phyloP scores from a whole-genome alignment of 2,329 filamentous ascomycete species.

The Colletotrichum sp. region DNA sequence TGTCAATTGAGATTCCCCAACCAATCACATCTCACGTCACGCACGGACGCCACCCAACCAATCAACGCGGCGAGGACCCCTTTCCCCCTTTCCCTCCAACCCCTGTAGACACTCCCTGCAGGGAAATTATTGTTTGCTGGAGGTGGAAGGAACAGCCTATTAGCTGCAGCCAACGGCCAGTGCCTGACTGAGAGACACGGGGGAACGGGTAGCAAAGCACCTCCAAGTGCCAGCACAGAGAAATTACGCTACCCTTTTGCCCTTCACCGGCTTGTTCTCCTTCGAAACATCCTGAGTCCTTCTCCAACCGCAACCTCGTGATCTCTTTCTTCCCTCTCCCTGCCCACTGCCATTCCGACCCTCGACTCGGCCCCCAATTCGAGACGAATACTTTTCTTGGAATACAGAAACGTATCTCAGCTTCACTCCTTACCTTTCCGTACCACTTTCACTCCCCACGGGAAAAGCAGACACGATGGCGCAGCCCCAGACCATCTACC shows the following conservation, averaged over 20 bases:
- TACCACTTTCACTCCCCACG: constrained; percentile 32
- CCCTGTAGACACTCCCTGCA: constrained; percentile 41
- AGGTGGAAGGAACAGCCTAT: constrained; percentile 35
- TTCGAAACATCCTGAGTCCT: constrained; percentile 19
- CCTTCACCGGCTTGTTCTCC: constrained; percentile 25
- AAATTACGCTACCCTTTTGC: constrained; percentile 35
- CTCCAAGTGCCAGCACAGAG: constrained; percentile 32
- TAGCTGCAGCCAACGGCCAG: constrained; percentile 22
- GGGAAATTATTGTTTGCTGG: constrained; percentile 56
- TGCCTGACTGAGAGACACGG: constrained; percentile 18
- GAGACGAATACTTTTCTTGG: constrained; percentile 37
- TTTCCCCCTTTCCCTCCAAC: constrained; percentile 47
- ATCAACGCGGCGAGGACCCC: constrained; percentile 22
- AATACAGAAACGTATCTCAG: constrained; percentile 29
- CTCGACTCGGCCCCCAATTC: constrained; percentile 28
- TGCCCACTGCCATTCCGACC: constrained; percentile 19
- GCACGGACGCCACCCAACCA: constrained; percentile 16
- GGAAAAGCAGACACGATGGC: constrained; percentile 48
- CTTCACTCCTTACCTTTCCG: constrained; percentile 33
- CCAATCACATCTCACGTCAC: constrained; percentile 15
- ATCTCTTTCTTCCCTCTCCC: constrained; percentile 10
- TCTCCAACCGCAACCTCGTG: constrained; percentile 15
- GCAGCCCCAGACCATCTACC: constrained; percentile 74
- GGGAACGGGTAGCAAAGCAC: constrained; percentile 11
- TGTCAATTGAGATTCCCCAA: constrained; percentile 14